Conservation (phyloP, 495 filamentous ascomycete genomes). For the Neurospora sp. region DNA sequence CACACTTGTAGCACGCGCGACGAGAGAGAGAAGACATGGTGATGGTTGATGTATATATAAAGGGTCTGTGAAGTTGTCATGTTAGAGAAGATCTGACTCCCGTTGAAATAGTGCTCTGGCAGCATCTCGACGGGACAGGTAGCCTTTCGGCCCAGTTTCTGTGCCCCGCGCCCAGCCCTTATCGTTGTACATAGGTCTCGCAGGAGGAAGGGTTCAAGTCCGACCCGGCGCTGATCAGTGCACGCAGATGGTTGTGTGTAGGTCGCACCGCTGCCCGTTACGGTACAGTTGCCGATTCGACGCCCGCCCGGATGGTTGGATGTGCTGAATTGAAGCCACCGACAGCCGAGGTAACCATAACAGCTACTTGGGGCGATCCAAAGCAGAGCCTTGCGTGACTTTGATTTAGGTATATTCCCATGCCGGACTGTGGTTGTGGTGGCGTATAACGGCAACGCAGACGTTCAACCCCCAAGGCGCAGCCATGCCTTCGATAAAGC, state of each 20-base stretch:
- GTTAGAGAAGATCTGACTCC: not conserved
- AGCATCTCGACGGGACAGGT: not conserved
- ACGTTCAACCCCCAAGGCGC: not conserved
- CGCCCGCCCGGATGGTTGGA: not conserved
- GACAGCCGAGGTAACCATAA: not conserved
- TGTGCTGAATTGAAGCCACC: not conserved
- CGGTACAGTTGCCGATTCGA: not conserved
- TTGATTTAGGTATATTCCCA: not conserved
- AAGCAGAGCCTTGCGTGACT: not conserved
- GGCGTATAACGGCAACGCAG: not conserved
- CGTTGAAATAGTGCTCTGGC: not conserved
- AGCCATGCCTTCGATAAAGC: not conserved
- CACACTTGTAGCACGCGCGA: conserved; percentile 99
- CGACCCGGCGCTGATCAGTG: not conserved
- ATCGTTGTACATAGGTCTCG: not conserved
- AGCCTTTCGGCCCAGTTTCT: not conserved
- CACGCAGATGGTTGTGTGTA: not conserved
- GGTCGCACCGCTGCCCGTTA: not conserved
- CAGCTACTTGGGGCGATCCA: not conserved
- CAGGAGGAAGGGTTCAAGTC: not conserved
- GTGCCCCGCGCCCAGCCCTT: not conserved
- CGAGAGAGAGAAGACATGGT: conserved; percentile 88
- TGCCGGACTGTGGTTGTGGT: not conserved
- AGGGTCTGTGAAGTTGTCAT: not conserved
- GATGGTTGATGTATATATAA: conserved; percentile 3